phyloP scores from a whole-genome alignment of 768 basidiomycete genomes.

The Psilocybe tampanensis region DNA sequence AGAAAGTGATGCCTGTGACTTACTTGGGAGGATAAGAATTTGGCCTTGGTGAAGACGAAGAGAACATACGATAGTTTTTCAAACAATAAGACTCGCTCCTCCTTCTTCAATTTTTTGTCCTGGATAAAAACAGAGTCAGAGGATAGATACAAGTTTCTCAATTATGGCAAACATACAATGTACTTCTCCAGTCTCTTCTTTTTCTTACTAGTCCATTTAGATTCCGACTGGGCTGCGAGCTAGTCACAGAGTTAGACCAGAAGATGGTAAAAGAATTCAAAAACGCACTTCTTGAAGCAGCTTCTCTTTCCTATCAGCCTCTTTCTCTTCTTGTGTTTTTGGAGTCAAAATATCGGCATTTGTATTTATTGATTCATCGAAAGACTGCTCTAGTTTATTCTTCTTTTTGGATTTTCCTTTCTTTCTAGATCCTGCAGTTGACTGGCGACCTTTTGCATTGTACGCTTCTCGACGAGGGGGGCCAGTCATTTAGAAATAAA shows the following conservation, averaged over 20 bases:
- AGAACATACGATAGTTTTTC: slow-evolving; percentile 77
- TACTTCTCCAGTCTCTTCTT: slow-evolving; percentile 90
- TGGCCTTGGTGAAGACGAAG: background rate
- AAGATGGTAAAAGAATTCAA: background rate
- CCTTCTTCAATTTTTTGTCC: slow-evolving; percentile 93
- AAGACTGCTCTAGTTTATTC: slow-evolving; percentile 12
- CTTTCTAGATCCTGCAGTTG: slow-evolving; percentile 61
- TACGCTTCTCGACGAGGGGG: slow-evolving; percentile 37
- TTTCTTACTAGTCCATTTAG: slow-evolving; percentile 82
- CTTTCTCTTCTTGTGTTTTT: slow-evolving; percentile 64
- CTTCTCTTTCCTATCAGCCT: slow-evolving; percentile 58
- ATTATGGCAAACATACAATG: slow-evolving; percentile 57
- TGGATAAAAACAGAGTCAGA: slow-evolving; percentile 28
- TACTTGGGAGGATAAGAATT: slow-evolving; percentile 46
- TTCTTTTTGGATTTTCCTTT: slow-evolving; percentile 52
- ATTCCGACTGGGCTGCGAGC: slow-evolving; percentile 57
- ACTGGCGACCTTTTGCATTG: slow-evolving; percentile 73
- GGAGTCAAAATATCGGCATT: slow-evolving; percentile 61
- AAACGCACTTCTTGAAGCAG: slow-evolving; percentile 59
- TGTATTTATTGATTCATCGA: slow-evolving; percentile 38
- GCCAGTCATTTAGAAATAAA: slow-evolving; percentile 17
- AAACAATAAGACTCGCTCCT: slow-evolving; percentile 76
- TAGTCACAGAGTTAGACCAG: slow-evolving; percentile 20
- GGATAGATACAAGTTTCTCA: background rate
- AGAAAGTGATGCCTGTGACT: slow-evolving; percentile 72